Evolutionary conservation across 768 basidiomycete species (phyloP).

Genomic region (Suillus bovinus): DNA sequence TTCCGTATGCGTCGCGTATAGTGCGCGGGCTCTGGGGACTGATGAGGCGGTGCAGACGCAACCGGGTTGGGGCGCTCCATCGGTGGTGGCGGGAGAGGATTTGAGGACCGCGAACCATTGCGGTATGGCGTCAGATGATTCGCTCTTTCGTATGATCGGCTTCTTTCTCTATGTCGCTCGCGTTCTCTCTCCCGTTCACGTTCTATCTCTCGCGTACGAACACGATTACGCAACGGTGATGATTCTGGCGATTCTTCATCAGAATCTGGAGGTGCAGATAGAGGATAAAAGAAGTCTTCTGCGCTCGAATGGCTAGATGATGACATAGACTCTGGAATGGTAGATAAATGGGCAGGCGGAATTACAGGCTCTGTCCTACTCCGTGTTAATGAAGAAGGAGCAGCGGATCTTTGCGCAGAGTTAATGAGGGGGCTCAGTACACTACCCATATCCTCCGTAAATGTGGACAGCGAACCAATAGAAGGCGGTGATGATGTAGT

Average conservation of each 20-base stretch:
- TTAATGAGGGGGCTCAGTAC: constrained; percentile 21
- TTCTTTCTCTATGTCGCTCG: neutral
- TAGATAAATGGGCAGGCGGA: constrained; percentile 19
- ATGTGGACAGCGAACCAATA: constrained; percentile 21
- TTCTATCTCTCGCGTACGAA: neutral
- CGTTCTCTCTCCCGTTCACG: constrained; percentile 6
- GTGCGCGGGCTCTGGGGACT: constrained; percentile 31
- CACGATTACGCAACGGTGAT: constrained; percentile 25
- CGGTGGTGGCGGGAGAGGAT: constrained; percentile 32
- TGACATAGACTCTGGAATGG: constrained; percentile 26
- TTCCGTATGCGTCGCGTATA: constrained; percentile 41
- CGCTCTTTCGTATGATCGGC: neutral
- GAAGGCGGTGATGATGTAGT: constrained; percentile 18
- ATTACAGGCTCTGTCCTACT: constrained; percentile 33
- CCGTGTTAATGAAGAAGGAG: constrained; percentile 18
- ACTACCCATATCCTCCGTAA: constrained; percentile 29
- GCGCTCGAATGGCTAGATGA: constrained; percentile 22
- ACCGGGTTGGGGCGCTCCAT: constrained; percentile 25
- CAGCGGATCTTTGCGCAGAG: constrained; percentile 18
- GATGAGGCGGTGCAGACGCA: constrained; percentile 27
- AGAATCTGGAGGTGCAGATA: constrained; percentile 18
- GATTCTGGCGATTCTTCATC: constrained; percentile 16
- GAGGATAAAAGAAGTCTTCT: constrained; percentile 27
- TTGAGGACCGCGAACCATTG: constrained; percentile 9
- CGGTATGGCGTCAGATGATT: neutral